phyloP scores from a whole-genome alignment of 2,329 filamentous ascomycete genomes.

The Talaromyces albobiverticillius region DNA sequence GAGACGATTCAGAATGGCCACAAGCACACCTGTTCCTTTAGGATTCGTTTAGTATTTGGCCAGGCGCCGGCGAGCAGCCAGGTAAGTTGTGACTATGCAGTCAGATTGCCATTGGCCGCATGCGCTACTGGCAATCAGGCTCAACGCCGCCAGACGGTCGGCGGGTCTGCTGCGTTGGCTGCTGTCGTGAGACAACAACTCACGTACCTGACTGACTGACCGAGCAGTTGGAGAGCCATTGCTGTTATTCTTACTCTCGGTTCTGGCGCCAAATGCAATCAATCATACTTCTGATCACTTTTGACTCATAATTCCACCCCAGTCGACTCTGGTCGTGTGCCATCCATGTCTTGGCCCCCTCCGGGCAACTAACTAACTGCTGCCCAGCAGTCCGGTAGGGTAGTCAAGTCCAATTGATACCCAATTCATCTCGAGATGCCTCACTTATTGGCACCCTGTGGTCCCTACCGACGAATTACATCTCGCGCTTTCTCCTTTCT shows the following conservation, averaged over 20 bases:
- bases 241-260: neutral
- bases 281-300: neutral
- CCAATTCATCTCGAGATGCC: slow-evolving; percentile 15
- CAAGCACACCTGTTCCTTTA: neutral
- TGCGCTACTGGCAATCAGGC: neutral
- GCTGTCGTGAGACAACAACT: slow-evolving; percentile 3
- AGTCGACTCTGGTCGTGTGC: neutral
- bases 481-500: neutral
- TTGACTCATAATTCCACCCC: slow-evolving; percentile 2
- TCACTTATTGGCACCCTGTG: slow-evolving; percentile 13
- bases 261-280: neutral
- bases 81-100: neutral
- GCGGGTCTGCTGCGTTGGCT: slow-evolving; percentile 16
- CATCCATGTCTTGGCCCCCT: neutral
- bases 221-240: neutral
- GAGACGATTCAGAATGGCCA: too few relatives aligned
- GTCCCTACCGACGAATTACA: neutral
- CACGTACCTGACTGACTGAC: neutral
- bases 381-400: slow-evolving; percentile 16
- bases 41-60: too few relatives aligned
- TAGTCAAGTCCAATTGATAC: slow-evolving; percentile 15
- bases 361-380: neutral
- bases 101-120: neutral
- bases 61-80: neutral
- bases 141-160: neutral